Base-by-base conservation (phyloP, 2,329 filamentous ascomycete species). In the Penicillium decumbens region DNA sequence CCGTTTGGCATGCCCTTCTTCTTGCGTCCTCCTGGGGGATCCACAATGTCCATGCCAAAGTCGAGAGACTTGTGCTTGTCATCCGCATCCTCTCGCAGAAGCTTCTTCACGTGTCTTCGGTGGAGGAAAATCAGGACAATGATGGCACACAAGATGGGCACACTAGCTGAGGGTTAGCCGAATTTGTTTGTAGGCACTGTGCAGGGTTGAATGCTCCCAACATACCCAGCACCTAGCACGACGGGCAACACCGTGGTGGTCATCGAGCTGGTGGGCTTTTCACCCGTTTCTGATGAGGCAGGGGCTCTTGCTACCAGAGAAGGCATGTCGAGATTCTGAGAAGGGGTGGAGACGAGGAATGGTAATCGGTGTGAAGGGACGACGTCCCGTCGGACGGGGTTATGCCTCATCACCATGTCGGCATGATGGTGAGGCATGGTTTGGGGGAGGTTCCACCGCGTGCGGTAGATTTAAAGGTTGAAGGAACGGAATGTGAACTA, bases 11-110 rank as follows among this genome's bases (percentile, higher is more conserved):
- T 64, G 52, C 57, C 76, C 75, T 54, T 77, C 72, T 24, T 62
- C 32, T 54, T 77, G 71, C 63, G 65, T 23, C 65, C 65, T 75
- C 40, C 57, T 55, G 51, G 50, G 35, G 48, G 64, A 56, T 32
- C 65, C 53, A 75, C 69, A 28, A 75, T 69, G 49, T 86, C 89
- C 65, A 96, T 72, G 30, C 93, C 93, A 66, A 96, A 98, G 69
- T 98, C 93, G 65, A 97, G 79, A 0, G 89, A 93, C 65, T 87
- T 91, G 71, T 95, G 89, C 59, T 89, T 88, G 69, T 96, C 91
- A 55, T 87, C 83, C 15, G 80, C 78, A 72, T 98, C 93, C 72
- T 98, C 93, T 50, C 78, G 74, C 47, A 77, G 77, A 55, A 89
- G 77, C 62, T 83, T 89, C 66, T 80, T 82, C 33, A 88, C 72